Evolutionary conservation across 176 grass and related monocot species (phyloP), one percentile per base, ranked within the genome.

Genomic region (Lolium rigidum): DNA sequence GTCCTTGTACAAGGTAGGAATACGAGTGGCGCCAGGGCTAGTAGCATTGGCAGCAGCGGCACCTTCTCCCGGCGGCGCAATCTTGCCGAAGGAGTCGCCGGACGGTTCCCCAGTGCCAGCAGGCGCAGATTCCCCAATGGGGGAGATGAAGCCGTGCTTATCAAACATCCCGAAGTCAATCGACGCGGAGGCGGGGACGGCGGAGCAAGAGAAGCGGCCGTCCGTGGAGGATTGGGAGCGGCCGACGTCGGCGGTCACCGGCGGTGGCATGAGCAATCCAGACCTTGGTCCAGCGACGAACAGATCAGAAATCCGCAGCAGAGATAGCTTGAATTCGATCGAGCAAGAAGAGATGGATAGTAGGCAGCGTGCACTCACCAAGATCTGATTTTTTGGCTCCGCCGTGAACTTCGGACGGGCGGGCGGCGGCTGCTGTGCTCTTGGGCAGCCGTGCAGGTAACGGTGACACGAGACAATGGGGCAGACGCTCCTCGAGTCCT

Each of bases 241-340:
- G 55, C 63, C 62, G 54, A 18, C 43, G 73, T 72, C 84, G 17
- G 84, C 73, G 22, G 84, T 86, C 79, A 56, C 43, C 73, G 84
- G 88, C 44, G 72, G 66, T 38, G 70, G 66, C 50, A 70, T 76
- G 52, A 18, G 78, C 62, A 61, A 31, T 26, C 26, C 61, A 49
- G 39, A n/a, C 43, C 26, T 78, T 90, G 71, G 26, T 82, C 7
- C 25, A 35, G 22, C 7, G 4, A 47, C 5, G 48, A 11, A 15
- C 18, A 18, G 58, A 59, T 81, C 61, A 86, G 39, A 44, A 73
- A 38, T 62, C 60, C 52, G 17, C 79, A 38, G 20, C 26, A 0
- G 6, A 66, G 20, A 73, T 66, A 4, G 41, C 17, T n/a, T 10
- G n/a, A 68, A 68, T 54, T 76, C 48, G 48, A 76, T 31, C 28